Base-by-base conservation (phyloP, 2,329 filamentous ascomycete species). In the Fusarium tupiense region DNA sequence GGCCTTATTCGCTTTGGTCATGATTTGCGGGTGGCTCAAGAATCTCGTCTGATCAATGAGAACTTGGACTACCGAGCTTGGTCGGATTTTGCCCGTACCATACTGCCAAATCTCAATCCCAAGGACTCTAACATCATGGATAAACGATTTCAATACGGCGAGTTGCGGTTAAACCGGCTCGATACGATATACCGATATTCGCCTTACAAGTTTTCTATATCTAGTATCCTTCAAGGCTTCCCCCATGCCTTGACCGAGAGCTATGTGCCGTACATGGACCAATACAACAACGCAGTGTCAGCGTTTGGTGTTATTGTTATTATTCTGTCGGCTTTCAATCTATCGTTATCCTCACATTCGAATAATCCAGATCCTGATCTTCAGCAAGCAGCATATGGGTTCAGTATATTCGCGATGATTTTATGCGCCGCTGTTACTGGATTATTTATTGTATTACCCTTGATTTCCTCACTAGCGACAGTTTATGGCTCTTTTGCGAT, bases 241-340 rank as follows among this genome's bases (percentile, higher is more conserved):
- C 47, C 47, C 3, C 59, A 61, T 44, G 47, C 43, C 16, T 22
- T 61, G 46, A 43, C 46, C 16, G 58, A 61, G 20, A 61, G 58
- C 29, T 61, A 61, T 35, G 46, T 53, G 16, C 58, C 58, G 35
- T 61, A 61, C n/a, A 61, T 61, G 58, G 58, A 61, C 19, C 59
- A 53, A 17, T 61, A 61, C n/a, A 61, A 61, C 2, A 61, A 61
- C 29, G 46, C 46, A 14, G 59, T 61, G 26, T 61, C 59, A 17
- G 59, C 59, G 1, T 61, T 61, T 43, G 59, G 59, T 19, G 3
- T 61, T 10, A 41, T 61, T 29, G 59, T 61, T 26, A 61, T 61
- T n/a, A 38, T 61, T 53, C 19, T 61, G 10, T 43, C 59, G 37
- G 59, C 46, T 31, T 61, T 61, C 22, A 61, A 53, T n/a, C 19